These are phyloP conservation scores for Nectriaceae sp. DNA, from an alignment of 2,329 filamentous ascomycete species.

Conservation along the genomic window DNA sequence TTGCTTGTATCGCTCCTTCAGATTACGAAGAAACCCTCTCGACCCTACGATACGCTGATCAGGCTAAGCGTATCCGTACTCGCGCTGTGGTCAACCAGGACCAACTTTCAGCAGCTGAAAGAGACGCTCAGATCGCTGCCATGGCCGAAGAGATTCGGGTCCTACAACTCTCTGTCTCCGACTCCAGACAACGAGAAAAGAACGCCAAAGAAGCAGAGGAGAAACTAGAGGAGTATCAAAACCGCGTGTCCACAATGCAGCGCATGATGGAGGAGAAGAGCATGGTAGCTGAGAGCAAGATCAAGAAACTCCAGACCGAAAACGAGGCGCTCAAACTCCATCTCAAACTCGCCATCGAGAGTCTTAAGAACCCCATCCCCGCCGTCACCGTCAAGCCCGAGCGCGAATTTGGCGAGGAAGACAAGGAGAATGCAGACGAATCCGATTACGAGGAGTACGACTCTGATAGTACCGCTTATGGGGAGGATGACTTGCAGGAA, in stretches of 20 bases:
- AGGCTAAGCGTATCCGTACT: conserved; percentile 95
- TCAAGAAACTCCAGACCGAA: conserved; percentile 83
- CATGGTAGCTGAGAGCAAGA: conserved; percentile 90
- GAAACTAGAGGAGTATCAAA: conserved; percentile 91
- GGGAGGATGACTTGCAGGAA: conserved; percentile 71
- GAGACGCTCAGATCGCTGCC: conserved; percentile 88
- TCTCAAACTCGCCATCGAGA: conserved; percentile 81
- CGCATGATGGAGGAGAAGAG: conserved; percentile 93
- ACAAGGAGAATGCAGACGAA: conserved; percentile 39
- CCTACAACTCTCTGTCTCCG: conserved; percentile 75
- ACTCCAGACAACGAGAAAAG: conserved; percentile 68
- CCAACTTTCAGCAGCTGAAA: conserved; percentile 85
- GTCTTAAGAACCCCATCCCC: conserved; percentile 89
- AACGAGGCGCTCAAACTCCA: conserved; percentile 89
- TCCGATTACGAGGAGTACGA: conserved; percentile 57
- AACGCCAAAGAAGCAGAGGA: conserved; percentile 79
- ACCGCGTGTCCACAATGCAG: conserved; percentile 86
- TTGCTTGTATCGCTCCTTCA: conserved; percentile 91
- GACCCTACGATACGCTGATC: conserved; percentile 94
- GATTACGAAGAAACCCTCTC: conserved; percentile 98
- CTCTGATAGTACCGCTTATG: conserved; percentile 47
- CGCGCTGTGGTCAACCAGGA: conserved; percentile 95
- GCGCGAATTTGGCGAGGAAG: conserved; percentile 31
- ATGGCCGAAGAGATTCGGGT: conserved; percentile 94
- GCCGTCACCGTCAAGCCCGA: conserved; percentile 44